A percentile compares a stretch with the other conserved stretches of the same genome.
Evolutionary conservation across 768 basidiomycete genomes (phyloP).

Genomic region (Trametes sanguinea): DNA sequence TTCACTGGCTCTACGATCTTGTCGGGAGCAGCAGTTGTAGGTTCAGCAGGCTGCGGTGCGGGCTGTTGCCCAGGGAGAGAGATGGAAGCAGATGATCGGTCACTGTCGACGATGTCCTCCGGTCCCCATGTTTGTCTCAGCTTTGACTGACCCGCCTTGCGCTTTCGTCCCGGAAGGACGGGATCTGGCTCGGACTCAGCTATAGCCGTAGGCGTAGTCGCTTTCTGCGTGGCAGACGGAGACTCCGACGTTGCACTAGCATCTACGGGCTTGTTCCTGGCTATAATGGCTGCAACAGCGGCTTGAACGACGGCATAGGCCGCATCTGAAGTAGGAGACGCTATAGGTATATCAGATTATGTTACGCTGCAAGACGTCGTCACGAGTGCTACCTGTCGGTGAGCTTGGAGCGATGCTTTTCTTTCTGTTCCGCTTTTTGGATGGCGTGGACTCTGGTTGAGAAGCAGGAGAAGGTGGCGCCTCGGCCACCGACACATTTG

Average conservation of each 20-base stretch:
- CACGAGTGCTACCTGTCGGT: neutral
- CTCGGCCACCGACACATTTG: neutral
- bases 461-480: neutral
- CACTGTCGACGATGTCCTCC: slow-evolving; percentile 8
- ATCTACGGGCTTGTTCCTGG: neutral
- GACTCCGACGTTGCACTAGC: neutral
- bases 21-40: too few species aligned
- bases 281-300: neutral
- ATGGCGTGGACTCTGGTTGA: neutral
- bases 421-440: slow-evolving; percentile 1
- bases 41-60: neutral
- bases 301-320: neutral
- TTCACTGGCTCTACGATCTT: neutral
- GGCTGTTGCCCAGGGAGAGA: neutral
- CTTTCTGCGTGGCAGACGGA: neutral
- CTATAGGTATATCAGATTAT: neutral
- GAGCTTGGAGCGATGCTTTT: neutral
- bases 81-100: neutral
- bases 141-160: slow-evolving; percentile 18
- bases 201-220: neutral
- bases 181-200: neutral
- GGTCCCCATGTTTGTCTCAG: slow-evolving; percentile 20
- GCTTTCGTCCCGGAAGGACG: slow-evolving; percentile 9
- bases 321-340: neutral
- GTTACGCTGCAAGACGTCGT: too few species aligned